These are phyloP conservation scores for Colletotrichum australisinense DNA, from an alignment of 2,329 filamentous ascomycete species.

Conservation along the genomic window DNA sequence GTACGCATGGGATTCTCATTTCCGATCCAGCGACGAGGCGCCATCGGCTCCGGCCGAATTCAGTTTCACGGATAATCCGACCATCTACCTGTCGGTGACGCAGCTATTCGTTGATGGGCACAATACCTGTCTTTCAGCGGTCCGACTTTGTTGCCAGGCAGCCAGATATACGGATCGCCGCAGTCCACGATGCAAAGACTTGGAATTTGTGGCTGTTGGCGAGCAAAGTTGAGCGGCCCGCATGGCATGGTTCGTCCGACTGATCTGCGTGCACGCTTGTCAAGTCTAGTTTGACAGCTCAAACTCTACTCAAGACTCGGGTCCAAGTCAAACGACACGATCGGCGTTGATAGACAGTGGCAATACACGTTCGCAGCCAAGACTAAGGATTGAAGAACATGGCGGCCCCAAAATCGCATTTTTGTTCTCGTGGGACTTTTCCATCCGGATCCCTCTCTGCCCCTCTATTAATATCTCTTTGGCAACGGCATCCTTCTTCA, in stretches of 20 bases:
- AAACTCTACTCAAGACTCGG: neutral
- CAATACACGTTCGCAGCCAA: neutral
- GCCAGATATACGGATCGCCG: neutral
- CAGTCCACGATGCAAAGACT: neutral
- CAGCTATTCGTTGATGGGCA: neutral
- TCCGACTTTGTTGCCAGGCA: neutral
- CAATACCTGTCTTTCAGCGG: neutral
- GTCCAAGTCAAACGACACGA: neutral
- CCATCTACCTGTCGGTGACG: neutral
- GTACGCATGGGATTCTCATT: neutral
- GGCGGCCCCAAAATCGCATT: neutral
- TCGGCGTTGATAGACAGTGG: neutral
- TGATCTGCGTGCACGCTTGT: neutral
- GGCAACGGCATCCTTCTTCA: neutral
- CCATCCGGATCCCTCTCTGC: neutral
- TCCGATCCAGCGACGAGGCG: conserved; percentile 3
- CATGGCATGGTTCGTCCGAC: neutral
- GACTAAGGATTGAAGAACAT: neutral
- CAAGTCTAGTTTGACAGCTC: neutral
- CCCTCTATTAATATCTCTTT: conserved; percentile 21
- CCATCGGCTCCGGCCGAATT: neutral
- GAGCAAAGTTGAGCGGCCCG: neutral
- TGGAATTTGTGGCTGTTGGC: neutral
- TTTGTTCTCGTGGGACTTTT: neutral
- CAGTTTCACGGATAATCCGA: neutral